Conservation (phyloP, 768 basidiomycete species). For the Neoboletus subvelutipes region DNA sequence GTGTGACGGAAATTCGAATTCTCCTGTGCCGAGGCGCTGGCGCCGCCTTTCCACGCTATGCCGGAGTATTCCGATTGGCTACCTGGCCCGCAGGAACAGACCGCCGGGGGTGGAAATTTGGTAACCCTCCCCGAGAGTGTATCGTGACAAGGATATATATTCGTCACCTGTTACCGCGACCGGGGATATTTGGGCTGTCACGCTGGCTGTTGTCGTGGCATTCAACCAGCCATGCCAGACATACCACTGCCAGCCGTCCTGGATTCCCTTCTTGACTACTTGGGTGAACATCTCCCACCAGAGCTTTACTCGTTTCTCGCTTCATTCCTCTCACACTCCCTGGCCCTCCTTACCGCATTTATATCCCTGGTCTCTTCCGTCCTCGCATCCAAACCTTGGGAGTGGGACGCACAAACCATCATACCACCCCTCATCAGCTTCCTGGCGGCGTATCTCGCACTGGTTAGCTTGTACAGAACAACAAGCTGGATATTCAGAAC, state of each 20-base stretch:
- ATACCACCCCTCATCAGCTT: slow-evolving; percentile 75
- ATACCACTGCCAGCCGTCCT: slow-evolving; percentile 47
- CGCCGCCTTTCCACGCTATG: slow-evolving; percentile 3
- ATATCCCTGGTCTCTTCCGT: slow-evolving; percentile 49
- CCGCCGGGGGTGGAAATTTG: slow-evolving; percentile 10
- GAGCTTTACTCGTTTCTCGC: slow-evolving; percentile 53
- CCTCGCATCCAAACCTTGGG: slow-evolving; percentile 48
- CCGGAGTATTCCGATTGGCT: slow-evolving; percentile 32
- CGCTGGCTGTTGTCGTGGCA: slow-evolving; percentile 24
- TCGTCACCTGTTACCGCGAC: slow-evolving; percentile 18
- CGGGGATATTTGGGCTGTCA: slow-evolving; percentile 13
- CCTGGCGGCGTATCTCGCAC: slow-evolving; percentile 69
- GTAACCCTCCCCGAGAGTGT: slow-evolving; percentile 4
- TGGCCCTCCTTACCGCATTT: slow-evolving; percentile 51
- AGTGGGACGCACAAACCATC: slow-evolving; percentile 67
- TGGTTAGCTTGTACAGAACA: slow-evolving; percentile 77
- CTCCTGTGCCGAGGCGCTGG: slow-evolving; percentile 17
- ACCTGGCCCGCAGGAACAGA: neutral
- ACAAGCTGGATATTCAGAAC: slow-evolving; percentile 72
- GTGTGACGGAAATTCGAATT: slow-evolving; percentile 16
- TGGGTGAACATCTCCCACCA: slow-evolving; percentile 54
- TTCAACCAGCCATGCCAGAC: slow-evolving; percentile 26
- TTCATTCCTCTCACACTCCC: slow-evolving; percentile 49
- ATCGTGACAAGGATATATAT: slow-evolving; percentile 18
- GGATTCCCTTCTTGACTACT: slow-evolving; percentile 52